Conservation (phyloP, 306 rosid genomes). For the Cucumis sativus region DNA sequence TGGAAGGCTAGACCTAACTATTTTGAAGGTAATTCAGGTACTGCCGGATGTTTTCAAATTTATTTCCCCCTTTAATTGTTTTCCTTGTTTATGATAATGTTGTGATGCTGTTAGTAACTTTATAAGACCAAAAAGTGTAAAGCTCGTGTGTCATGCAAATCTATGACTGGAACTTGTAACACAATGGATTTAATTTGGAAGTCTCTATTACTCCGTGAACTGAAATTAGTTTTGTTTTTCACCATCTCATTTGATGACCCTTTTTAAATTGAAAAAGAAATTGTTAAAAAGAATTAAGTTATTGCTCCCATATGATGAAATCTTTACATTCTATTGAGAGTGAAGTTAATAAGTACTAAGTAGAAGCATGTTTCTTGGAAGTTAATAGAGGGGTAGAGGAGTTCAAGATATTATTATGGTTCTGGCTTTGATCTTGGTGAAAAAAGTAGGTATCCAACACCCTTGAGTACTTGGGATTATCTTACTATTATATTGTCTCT, state of each 20-base stretch:
- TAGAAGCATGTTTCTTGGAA: neutral
- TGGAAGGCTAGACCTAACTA: conserved; percentile 30
- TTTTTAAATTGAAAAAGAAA: neutral
- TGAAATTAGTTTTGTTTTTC: neutral
- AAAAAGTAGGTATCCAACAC: neutral
- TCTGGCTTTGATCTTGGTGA: neutral
- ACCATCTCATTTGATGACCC: neutral
- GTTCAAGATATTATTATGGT: neutral
- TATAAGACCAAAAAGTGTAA: neutral
- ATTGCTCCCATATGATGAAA: neutral
- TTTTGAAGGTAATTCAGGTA: conserved; percentile 61
- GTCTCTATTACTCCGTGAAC: neutral
- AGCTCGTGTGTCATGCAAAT: neutral
- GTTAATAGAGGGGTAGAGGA: neutral
- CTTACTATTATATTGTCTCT: neutral
- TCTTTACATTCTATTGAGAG: neutral
- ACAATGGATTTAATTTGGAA: neutral
- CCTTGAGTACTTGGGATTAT: neutral
- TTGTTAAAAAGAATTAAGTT: neutral
- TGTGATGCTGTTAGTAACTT: neutral
- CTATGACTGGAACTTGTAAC: neutral
- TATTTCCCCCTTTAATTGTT: neutral
- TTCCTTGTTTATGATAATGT: neutral
- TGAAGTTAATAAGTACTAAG: neutral
- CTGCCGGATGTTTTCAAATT: conserved; percentile 2